A percentile compares a stretch with the other conserved stretches of the same genome.
These are phyloP conservation scores for Strombidium stylifer DNA, from an alignment of 73 alveolate species.

Conservation along the genomic window DNA sequence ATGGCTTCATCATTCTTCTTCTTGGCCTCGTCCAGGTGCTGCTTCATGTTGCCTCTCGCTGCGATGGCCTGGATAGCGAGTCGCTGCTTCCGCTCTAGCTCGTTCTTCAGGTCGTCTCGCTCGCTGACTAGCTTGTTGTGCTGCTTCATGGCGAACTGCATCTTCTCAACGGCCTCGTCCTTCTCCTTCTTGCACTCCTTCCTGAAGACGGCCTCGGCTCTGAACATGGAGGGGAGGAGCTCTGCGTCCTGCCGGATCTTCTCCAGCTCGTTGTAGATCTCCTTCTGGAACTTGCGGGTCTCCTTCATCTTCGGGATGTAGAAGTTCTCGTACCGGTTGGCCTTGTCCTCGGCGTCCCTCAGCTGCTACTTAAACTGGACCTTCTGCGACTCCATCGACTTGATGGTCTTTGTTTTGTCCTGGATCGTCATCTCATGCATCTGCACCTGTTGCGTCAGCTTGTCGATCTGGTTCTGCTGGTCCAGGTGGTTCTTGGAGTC, in stretches of 20 bases:
- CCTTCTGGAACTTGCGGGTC: slow-evolving; percentile 58
- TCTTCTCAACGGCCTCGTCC: slow-evolving; percentile 60
- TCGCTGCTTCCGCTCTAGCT: slow-evolving; percentile 68
- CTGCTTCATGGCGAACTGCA: slow-evolving; percentile 57
- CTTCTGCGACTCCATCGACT: slow-evolving; percentile 21
- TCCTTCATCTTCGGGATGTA: slow-evolving; percentile 67
- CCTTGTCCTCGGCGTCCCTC: slow-evolving; percentile 40
- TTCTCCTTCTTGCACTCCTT: slow-evolving; percentile 58
- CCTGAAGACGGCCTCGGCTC: slow-evolving; percentile 73
- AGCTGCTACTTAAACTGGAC: slow-evolving; percentile 46
- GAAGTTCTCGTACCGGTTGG: slow-evolving; percentile 49
- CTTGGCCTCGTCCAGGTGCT: slow-evolving; percentile 52
- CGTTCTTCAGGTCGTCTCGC: slow-evolving; percentile 57
- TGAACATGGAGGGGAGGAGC: slow-evolving; percentile 71
- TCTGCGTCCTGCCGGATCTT: slow-evolving; percentile 73
- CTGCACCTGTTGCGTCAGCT: slow-evolving; percentile 31
- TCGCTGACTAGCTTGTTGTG: slow-evolving; percentile 32
- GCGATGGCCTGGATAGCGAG: slow-evolving; percentile 72
- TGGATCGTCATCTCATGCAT: slow-evolving; percentile 5
- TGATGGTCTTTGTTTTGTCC: slow-evolving; percentile 11
- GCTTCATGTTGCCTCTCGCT: slow-evolving; percentile 66
- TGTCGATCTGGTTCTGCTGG: slow-evolving; percentile 37
- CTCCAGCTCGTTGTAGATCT: slow-evolving; percentile 49
- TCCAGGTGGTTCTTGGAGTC: slow-evolving; percentile 37
- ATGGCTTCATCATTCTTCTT: slow-evolving; percentile 44